These are phyloP conservation scores for Colletotrichum eleusines DNA, from an alignment of 2,329 filamentous ascomycete genomes.

Conservation along the genomic window DNA sequence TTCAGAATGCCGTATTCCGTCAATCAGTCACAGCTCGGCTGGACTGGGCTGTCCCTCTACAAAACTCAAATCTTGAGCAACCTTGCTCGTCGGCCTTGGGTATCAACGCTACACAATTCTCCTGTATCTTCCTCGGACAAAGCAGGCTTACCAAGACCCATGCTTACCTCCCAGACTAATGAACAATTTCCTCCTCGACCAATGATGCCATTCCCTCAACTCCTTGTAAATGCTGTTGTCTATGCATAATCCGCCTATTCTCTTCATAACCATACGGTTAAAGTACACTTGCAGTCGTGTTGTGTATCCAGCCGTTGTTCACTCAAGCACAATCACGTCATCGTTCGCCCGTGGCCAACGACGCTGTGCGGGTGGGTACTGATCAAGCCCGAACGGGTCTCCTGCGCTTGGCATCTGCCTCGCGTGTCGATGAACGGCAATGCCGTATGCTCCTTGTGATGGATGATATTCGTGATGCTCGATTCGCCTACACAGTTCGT, in stretches of 20 bases:
- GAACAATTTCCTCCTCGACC: background rate
- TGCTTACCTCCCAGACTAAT: background rate
- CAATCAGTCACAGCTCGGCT: background rate
- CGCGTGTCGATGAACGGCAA: conserved; percentile 28
- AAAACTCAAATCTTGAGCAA: conserved; percentile 5
- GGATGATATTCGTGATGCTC: conserved; percentile 41
- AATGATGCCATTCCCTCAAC: conserved; percentile 1
- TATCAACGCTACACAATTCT: conserved; percentile 14
- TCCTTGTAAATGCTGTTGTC: conserved; percentile 8
- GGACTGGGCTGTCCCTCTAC: background rate
- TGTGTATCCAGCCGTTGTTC: conserved; percentile 18
- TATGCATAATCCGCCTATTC: background rate
- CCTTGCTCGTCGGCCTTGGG: conserved; percentile 5
- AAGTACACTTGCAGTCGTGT: background rate
- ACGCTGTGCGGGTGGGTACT: conserved; percentile 39
- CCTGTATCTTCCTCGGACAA: background rate
- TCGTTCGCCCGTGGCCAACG: conserved; percentile 45
- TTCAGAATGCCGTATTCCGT: background rate
- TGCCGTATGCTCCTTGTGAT: conserved; percentile 35
- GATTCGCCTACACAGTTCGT: background rate
- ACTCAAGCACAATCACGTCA: conserved; percentile 51
- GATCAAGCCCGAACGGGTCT: conserved; percentile 19
- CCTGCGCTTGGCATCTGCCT: background rate
- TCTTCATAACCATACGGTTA: background rate
- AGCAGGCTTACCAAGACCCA: background rate